phyloP scores from a whole-genome alignment of 345 rosid species.

The Eucalyptus marginata region DNA sequence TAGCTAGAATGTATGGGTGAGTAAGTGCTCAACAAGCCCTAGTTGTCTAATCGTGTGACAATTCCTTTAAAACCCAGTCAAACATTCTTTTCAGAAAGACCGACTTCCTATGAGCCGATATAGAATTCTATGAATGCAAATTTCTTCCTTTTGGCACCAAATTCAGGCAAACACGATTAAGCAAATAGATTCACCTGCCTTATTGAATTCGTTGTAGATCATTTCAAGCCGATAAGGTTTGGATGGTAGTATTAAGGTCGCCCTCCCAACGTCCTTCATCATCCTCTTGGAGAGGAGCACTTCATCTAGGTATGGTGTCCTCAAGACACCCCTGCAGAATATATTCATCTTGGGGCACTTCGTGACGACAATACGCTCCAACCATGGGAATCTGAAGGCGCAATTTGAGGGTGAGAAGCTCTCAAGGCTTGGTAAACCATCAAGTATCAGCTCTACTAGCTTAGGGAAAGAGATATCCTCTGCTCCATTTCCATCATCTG shows the following conservation, averaged over 20 bases:
- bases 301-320: no score
- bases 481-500: not conserved
- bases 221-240: no score
- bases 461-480: not conserved
- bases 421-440: not conserved
- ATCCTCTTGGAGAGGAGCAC: no score
- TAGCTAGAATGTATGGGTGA: no score
- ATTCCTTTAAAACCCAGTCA: no score
- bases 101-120: accelerated
- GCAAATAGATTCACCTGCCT: accelerated
- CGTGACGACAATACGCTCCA: no score
- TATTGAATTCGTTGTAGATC: accelerated
- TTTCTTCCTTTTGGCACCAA: accelerated
- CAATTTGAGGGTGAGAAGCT: not conserved
- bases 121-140: not conserved
- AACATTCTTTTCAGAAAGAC: not conserved
- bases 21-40: no score
- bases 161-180: accelerated
- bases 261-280: no score
- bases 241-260: no score
- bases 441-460: accelerated
- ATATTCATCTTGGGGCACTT: no score
- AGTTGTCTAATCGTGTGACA: accelerated
- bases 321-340: no score
- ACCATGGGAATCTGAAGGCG: not conserved